Base-by-base conservation (phyloP, 805 yeast species). In the Blastobotrys robertii region DNA sequence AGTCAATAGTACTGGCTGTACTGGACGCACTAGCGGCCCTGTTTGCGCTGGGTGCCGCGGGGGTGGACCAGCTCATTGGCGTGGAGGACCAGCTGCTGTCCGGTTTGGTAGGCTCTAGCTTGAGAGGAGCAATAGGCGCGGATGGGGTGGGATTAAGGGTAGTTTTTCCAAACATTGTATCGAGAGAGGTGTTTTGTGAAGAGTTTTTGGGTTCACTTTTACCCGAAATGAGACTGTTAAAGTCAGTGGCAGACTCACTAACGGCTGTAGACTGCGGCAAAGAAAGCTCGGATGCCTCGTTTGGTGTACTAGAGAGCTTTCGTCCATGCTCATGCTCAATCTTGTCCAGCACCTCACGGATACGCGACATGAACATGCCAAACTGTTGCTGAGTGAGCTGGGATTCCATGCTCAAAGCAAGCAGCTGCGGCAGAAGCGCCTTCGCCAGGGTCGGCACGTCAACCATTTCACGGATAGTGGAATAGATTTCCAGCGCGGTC, bases 341-440 rank as follows among this genome's bases (percentile, higher is more conserved):
- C 9, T 58, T 58, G 15, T 52, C 59, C 0, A 76, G 57, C 12
- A 74, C 63, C 12, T 54, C 57, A 36, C 70, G 68, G 12, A 76
- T 69, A 1, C 61, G 59, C 2, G 52, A 56, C 38, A 64, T 61
- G 44, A 66, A 70, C 13, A 51, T 53, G 22, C 60, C 50, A 53
- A 74, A 78, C 47, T 73, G 71, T 1, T 50, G 48, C 6, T 64
- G 55, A 8, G 63, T 64, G 29, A 78, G 53, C 7, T 69, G 64
- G 3, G 69, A 56, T 3, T 76, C 66, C 56, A 74, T 65, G 1
- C 79, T 65, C 37, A 74, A 60, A 10, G 63, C 60, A 69, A 78
- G 70, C 44, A 77, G 58, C 34, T 70, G 67, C 0, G 84, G 83
- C 8, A 78, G 46, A 3, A 76, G 70, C 22, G 68, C 67, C n/a